phyloP scores from a whole-genome alignment of 2,329 filamentous ascomycete species.

The Diplocarpon mali region DNA sequence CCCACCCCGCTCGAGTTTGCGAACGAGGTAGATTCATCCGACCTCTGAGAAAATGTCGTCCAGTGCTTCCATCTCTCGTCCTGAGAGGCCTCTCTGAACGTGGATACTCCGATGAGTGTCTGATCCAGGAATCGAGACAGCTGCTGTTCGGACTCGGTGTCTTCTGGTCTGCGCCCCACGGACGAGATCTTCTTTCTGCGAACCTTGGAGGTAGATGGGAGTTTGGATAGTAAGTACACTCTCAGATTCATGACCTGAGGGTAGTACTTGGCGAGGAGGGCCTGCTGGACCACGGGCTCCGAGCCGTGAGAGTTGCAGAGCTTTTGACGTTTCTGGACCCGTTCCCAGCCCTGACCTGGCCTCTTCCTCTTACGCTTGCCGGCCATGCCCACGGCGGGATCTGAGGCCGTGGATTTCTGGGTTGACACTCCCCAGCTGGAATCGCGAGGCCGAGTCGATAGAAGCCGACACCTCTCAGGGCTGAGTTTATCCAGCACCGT shows the following conservation, averaged over 20 bases:
- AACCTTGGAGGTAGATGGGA: constrained; percentile 56
- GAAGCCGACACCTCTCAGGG: too few relatives aligned
- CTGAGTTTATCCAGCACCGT: too few relatives aligned
- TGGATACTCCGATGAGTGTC: constrained; percentile 24
- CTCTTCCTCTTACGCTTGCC: constrained; percentile 32
- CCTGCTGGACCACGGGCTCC: constrained; percentile 35
- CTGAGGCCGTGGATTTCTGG: not conserved
- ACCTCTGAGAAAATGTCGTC: constrained; percentile 51
- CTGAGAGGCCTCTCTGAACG: constrained; percentile 6
- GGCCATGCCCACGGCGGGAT: constrained; percentile 26
- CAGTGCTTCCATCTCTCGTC: constrained; percentile 43
- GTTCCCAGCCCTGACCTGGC: constrained; percentile 8
- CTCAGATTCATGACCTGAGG: constrained; percentile 53
- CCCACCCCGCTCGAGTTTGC: constrained; percentile 32
- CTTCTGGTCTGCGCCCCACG: constrained; percentile 23
- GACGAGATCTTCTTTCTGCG: constrained; percentile 44
- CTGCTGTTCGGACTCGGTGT: constrained; percentile 7
- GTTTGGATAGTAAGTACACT: constrained; percentile 53
- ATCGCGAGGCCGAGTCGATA: too few relatives aligned
- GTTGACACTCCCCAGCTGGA: not conserved
- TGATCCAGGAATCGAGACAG: constrained; percentile 22
- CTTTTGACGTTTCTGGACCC: constrained; percentile 24
- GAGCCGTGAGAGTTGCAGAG: constrained; percentile 8
- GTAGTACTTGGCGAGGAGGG: constrained; percentile 61
- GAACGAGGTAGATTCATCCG: constrained; percentile 46